Evolutionary conservation across 768 basidiomycete genomes (phyloP).

Genomic region (Russula dissimulans): DNA sequence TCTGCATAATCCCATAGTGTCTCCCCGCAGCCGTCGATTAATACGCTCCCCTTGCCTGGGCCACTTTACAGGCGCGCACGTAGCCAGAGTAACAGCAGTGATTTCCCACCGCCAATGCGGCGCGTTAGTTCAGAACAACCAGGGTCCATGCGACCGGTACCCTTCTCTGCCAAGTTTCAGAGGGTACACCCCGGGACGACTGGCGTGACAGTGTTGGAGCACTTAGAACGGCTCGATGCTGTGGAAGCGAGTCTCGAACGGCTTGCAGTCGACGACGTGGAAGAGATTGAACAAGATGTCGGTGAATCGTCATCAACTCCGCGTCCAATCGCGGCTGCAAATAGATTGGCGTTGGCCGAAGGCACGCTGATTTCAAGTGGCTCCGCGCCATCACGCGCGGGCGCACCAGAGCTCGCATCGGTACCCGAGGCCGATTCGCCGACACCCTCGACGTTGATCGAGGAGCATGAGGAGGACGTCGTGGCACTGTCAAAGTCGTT

Average conservation of each 20-base stretch:
- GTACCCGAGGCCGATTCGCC: conserved; percentile 17
- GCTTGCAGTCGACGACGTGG: conserved; percentile 52
- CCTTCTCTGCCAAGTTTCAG: conserved; percentile 77
- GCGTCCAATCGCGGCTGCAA: conserved; percentile 1
- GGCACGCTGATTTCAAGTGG: background rate
- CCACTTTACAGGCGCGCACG: conserved; percentile 47
- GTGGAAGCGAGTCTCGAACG: conserved; percentile 73
- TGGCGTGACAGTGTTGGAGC: conserved; percentile 77
- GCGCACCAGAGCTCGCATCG: conserved; percentile 15
- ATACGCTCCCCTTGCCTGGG: conserved; percentile 48
- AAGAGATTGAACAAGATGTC: conserved; percentile 32
- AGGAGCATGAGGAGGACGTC: conserved; percentile 51
- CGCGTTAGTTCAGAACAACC: conserved; percentile 54
- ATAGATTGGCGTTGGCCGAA: background rate
- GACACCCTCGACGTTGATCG: conserved; percentile 8
- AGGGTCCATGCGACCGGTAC: conserved; percentile 64
- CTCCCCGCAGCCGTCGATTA: conserved; percentile 56
- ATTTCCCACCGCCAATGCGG: conserved; percentile 68
- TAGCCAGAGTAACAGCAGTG: conserved; percentile 48
- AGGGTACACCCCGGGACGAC: conserved; percentile 79
- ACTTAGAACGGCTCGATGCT: conserved; percentile 75
- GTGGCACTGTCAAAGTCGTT: conserved; percentile 70
- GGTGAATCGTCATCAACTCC: conserved; percentile 7
- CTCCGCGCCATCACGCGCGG: conserved; percentile 11
- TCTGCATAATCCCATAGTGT: conserved; percentile 25